Conservation (phyloP, 371 early-diverging fungal species). For the Mucor irregularis region DNA sequence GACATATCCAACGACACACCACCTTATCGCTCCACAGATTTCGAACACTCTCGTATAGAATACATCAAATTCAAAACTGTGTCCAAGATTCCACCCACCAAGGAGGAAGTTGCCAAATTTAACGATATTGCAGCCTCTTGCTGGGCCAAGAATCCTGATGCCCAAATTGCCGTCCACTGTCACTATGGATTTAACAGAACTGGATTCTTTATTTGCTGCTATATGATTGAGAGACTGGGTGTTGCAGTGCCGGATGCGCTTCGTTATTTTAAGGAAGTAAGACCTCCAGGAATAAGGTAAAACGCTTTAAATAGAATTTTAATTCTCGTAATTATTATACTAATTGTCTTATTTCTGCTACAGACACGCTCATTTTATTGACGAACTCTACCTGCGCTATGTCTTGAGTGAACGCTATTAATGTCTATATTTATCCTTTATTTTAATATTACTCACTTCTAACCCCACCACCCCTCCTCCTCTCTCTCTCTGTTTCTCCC, state of each 20-base stretch:
- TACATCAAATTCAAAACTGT: constrained; percentile 68
- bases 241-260: constrained; percentile 63
- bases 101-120: constrained; percentile 59
- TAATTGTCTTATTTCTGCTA: neutral
- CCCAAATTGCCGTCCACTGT: constrained; percentile 74
- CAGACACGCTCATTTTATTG: constrained; percentile 67
- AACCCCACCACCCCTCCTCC: too few species aligned
- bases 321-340: neutral
- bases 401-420: constrained; percentile 34
- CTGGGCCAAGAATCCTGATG: constrained; percentile 60
- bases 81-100: constrained; percentile 69
- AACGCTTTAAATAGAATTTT: neutral
- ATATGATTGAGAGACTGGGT: constrained; percentile 61
- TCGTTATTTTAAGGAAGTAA: constrained; percentile 57
- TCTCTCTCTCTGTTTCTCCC: neutral
- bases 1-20: constrained; percentile 61
- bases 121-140: constrained; percentile 51
- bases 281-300: constrained; percentile 72
- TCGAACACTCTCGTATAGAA: constrained; percentile 56
- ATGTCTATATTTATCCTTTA: neutral
- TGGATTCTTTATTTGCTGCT: constrained; percentile 71
- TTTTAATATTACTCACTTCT: too few species aligned
- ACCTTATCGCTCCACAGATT: constrained; percentile 64
- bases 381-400: constrained; percentile 65
- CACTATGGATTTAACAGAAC: constrained; percentile 78